These are phyloP conservation scores for Colletotrichum navitas DNA, from an alignment of 2,329 filamentous ascomycete genomes.

Conservation along the genomic window DNA sequence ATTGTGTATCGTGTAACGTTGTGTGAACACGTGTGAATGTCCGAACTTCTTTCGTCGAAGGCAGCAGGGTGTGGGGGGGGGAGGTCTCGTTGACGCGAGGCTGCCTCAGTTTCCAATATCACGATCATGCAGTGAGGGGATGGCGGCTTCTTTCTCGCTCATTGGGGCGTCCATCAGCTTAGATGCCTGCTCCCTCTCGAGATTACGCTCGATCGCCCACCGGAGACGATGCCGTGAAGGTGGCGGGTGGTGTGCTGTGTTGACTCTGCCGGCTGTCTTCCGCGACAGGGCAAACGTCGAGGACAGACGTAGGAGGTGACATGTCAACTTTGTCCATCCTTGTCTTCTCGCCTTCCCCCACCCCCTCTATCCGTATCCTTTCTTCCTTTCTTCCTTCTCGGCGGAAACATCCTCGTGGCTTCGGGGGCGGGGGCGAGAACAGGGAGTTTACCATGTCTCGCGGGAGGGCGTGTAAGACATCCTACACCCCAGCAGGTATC, in stretches of 20 bases:
- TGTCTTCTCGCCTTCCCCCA: background rate
- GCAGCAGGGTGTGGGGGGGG: background rate
- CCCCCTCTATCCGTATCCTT: background rate
- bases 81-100: background rate
- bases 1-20: background rate
- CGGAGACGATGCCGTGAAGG: background rate
- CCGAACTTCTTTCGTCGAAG: background rate
- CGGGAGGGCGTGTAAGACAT: background rate
- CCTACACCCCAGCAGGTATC: background rate
- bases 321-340: constrained; percentile 8
- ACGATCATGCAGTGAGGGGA: background rate
- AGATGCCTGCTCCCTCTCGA: background rate
- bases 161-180: background rate
- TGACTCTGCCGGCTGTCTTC: constrained; percentile 14
- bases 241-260: background rate
- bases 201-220: background rate
- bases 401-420: constrained; percentile 18
- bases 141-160: background rate
- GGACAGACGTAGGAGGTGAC: background rate
- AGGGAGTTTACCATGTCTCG: background rate
- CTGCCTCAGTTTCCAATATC: background rate
- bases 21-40: background rate
- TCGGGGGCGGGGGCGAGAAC: constrained; percentile 10
- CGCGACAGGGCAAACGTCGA: background rate
- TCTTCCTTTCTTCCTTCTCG: background rate